A percentile compares a stretch with the other conserved stretches of the same genome.
These are phyloP conservation scores for Lolium perenne DNA, from an alignment of 176 grass and related monocot species.

Conservation along the genomic window DNA sequence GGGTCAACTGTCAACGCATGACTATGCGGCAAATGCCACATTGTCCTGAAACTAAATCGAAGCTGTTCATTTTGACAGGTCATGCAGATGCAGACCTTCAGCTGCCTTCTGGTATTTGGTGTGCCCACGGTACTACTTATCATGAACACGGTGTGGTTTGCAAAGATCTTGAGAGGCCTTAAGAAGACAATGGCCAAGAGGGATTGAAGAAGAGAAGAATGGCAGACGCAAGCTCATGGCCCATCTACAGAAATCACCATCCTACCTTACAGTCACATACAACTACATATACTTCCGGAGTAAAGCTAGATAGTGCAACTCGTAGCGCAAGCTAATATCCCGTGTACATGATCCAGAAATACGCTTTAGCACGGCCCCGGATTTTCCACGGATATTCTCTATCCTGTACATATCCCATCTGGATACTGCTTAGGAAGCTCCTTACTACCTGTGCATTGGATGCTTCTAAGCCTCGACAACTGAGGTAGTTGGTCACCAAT, in stretches of 20 bases:
- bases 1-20: neutral
- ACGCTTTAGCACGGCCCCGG: neutral
- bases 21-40: slow-evolving; percentile 14
- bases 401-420: slow-evolving; percentile 50
- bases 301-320: slow-evolving; percentile 36
- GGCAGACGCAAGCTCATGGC: slow-evolving; percentile 29
- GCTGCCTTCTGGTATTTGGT: slow-evolving; percentile 64
- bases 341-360: slow-evolving; percentile 47
- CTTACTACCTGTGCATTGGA: slow-evolving; percentile 15
- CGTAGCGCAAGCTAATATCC: slow-evolving; percentile 35
- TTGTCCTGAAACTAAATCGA: slow-evolving; percentile 31
- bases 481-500: slow-evolving; percentile 11
- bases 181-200: slow-evolving; percentile 88
- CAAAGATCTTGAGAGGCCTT: slow-evolving; percentile 93
- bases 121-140: slow-evolving; percentile 76
- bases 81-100: slow-evolving; percentile 66
- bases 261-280: slow-evolving; percentile 40
- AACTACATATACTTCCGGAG: slow-evolving; percentile 18
- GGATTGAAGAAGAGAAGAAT: slow-evolving; percentile 77
- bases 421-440: slow-evolving; percentile 37
- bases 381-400: slow-evolving; percentile 42
- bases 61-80: slow-evolving; percentile 61
- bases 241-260: slow-evolving; percentile 17
- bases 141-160: slow-evolving; percentile 95
- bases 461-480: slow-evolving; percentile 23